Percentiles rank a stretch among this genome's conserved stretches.
These are phyloP conservation scores for Leishmania major DNA, from an alignment of 208 protist genomes.

Conservation along the genomic window DNA sequence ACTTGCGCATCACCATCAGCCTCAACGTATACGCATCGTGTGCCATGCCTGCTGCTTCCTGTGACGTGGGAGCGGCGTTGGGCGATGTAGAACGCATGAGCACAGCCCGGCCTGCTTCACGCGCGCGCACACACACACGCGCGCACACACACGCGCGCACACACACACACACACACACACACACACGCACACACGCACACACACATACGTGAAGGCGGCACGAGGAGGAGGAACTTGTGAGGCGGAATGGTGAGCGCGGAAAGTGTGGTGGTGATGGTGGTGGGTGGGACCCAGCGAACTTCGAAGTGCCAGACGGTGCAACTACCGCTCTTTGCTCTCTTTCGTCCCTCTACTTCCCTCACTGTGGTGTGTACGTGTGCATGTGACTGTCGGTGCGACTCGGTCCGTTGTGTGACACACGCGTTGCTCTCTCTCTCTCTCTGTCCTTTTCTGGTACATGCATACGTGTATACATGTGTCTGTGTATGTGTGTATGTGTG, in stretches of 20 bases:
- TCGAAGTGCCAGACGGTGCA: background rate
- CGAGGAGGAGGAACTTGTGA: background rate
- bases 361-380: background rate
- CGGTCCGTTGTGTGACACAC: constrained; percentile 1
- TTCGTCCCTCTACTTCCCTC: background rate
- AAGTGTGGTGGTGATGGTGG: background rate
- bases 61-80: background rate
- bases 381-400: background rate
- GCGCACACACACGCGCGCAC: background rate
- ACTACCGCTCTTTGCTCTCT: background rate
- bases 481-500: no score
- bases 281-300: background rate
- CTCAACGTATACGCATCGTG: background rate
- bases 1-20: background rate
- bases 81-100: background rate
- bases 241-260: background rate
- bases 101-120: background rate
- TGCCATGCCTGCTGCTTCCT: background rate
- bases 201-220: background rate
- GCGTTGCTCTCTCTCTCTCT: background rate
- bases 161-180: background rate
- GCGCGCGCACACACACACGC: background rate
- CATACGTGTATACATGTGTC: background rate
- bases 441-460: background rate
- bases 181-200: background rate